phyloP scores from a whole-genome alignment of 176 grass and related monocot genomes.

The Phyllostachys edulis region DNA sequence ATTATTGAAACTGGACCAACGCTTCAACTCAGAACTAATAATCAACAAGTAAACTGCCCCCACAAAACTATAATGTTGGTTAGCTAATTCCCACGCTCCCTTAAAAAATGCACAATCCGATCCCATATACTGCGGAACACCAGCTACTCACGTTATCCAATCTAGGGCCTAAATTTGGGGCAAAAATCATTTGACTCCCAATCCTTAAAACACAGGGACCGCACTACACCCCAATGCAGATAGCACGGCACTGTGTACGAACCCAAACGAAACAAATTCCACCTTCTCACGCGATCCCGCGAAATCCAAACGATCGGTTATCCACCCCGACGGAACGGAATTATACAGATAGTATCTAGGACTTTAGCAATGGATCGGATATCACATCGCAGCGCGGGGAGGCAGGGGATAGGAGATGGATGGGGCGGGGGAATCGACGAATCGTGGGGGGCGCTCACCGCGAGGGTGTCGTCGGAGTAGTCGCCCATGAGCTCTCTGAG shows the following conservation, averaged over 20 bases:
- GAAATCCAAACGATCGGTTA: not conserved
- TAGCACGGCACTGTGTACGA: not conserved
- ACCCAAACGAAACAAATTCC: not conserved
- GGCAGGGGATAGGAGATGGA: not conserved
- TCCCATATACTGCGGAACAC: not conserved
- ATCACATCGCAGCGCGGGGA: not conserved
- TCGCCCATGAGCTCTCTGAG: slow-evolving; percentile 86
- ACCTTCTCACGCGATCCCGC: not conserved
- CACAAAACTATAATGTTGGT: not conserved
- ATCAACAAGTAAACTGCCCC: not conserved
- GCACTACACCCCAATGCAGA: slow-evolving; percentile 24
- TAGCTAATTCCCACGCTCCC: not conserved
- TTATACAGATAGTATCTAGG: not conserved
- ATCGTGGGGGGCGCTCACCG: slow-evolving; percentile 34
- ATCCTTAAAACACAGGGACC: not conserved
- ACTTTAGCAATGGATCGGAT: slow-evolving; percentile 43
- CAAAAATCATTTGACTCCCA: not conserved
- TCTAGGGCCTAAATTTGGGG: not conserved
- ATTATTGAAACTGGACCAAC: not conserved
- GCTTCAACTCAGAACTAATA: not conserved
- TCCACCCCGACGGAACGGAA: not conserved
- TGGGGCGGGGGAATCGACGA: not conserved
- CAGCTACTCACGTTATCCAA: not conserved
- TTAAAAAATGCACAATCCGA: not conserved
- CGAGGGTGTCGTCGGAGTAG: slow-evolving; percentile 84